Conservation (phyloP, 1,284 basidiomycete genomes). For the Flammula alnicola region DNA sequence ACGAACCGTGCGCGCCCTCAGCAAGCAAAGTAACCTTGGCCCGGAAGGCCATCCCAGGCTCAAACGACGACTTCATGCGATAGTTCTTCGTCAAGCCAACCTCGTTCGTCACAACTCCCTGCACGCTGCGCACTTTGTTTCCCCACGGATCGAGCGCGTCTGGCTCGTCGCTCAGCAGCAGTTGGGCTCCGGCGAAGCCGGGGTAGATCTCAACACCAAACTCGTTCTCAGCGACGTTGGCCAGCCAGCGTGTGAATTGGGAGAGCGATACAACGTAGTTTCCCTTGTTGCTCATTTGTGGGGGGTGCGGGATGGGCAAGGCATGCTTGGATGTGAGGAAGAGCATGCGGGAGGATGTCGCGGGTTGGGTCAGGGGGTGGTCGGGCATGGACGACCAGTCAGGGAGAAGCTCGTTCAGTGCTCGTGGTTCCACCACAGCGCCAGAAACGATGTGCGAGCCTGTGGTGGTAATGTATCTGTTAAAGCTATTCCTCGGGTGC, state of each 20-base stretch:
- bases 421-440: constrained; percentile 92
- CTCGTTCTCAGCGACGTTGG: constrained; percentile 84
- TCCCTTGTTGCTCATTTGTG: constrained; percentile 92
- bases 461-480: constrained; percentile 32
- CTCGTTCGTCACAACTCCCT: constrained; percentile 93
- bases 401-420: constrained; percentile 91
- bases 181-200: constrained; percentile 90
- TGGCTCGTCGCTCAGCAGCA: constrained; percentile 72
- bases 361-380: constrained; percentile 79
- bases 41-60: constrained; percentile 97
- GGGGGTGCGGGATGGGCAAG: constrained; percentile 93
- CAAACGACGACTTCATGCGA: constrained; percentile 87
- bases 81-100: constrained; percentile 87
- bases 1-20: constrained; percentile 94
- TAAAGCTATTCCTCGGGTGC: constrained; percentile 5
- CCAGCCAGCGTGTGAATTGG: constrained; percentile 90
- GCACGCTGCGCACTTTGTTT: constrained; percentile 60
- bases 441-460: constrained; percentile 97
- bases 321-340: constrained; percentile 78
- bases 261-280: constrained; percentile 96
- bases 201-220: constrained; percentile 96
- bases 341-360: constrained; percentile 85
- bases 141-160: constrained; percentile 43
- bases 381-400: constrained; percentile 71
- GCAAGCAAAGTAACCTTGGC: constrained; percentile 95